Conservation (phyloP, 352 stramenopile species). For the Globisporangium polare region DNA sequence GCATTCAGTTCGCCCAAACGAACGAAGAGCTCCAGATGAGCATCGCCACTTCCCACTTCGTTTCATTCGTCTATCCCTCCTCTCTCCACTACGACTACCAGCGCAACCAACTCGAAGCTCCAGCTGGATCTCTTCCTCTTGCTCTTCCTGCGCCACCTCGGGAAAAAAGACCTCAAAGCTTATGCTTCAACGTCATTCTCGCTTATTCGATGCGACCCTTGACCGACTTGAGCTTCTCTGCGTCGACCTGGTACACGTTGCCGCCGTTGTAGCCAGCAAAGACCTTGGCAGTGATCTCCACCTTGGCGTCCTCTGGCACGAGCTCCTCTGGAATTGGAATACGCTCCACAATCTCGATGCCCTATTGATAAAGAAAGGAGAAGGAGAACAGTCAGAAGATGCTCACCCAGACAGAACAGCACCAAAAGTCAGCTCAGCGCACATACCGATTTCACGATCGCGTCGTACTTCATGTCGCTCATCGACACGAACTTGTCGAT, state of each 20-base stretch:
- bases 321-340: slow-evolving; percentile 98
- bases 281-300: slow-evolving; percentile 99
- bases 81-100: slow-evolving; percentile 2
- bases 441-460: slow-evolving; percentile 94
- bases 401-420: neutral
- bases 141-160: neutral
- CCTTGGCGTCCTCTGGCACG: slow-evolving; percentile 96
- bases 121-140: neutral
- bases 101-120: neutral
- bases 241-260: slow-evolving; percentile 92
- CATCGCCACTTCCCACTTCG: neutral
- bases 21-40: neutral
- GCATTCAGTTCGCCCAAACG: neutral
- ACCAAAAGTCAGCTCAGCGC: neutral
- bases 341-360: slow-evolving; percentile 98
- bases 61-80: slow-evolving; percentile 5
- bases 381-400: neutral
- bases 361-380: slow-evolving; percentile 26
- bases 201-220: slow-evolving; percentile 69
- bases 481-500: slow-evolving; percentile 96
- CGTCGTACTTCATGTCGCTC: slow-evolving; percentile 99
- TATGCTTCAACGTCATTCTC: neutral
- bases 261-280: slow-evolving; percentile 86
- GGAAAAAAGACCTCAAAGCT: neutral
- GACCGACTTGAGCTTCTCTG: slow-evolving; percentile 91